Percentiles rank a stretch among this genome's conserved stretches.
These are phyloP conservation scores for Thraustotheca clavata DNA, from an alignment of 352 stramenopile genomes.

Conservation along the genomic window DNA sequence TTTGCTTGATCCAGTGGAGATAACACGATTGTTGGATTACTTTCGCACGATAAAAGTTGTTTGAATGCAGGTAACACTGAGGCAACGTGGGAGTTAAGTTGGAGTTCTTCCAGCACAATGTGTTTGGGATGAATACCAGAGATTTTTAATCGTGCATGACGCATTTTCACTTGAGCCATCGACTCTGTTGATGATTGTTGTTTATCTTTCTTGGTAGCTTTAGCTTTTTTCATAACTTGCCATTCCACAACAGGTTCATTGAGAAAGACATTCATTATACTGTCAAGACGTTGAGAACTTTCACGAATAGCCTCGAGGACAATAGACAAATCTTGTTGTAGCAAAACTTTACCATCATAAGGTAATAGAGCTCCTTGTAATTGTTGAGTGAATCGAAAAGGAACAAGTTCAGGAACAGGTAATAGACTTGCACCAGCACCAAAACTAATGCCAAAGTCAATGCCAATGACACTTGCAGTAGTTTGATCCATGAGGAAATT, in stretches of 20 bases:
- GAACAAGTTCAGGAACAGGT: conserved; percentile 84
- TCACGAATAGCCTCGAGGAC: conserved; percentile 76
- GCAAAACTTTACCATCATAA: conserved; percentile 52
- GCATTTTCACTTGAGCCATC: conserved; percentile 70
- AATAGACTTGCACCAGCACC: conserved; percentile 72
- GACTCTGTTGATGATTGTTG: conserved; percentile 28
- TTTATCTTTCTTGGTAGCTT: not conserved
- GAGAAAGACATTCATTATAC: conserved; percentile 88
- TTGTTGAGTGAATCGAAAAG: conserved; percentile 82
- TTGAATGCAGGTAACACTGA: conserved; percentile 50
- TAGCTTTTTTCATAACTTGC: conserved; percentile 29
- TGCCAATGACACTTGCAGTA: conserved; percentile 74
- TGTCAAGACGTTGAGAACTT: conserved; percentile 76
- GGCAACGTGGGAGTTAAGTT: conserved; percentile 56
- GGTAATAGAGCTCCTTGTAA: conserved; percentile 62
- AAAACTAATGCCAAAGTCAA: conserved; percentile 91
- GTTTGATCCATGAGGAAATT: conserved; percentile 83
- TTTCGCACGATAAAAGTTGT: conserved; percentile 27
- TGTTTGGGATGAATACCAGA: conserved; percentile 56
- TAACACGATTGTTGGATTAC: conserved; percentile 12
- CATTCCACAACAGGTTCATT: conserved; percentile 89
- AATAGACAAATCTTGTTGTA: conserved; percentile 75
- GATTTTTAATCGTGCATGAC: conserved; percentile 62
- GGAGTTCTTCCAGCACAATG: conserved; percentile 64
- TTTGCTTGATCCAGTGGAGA: conserved; percentile 52